phyloP scores from a whole-genome alignment of 495 filamentous ascomycete species.

The Entonaema liquescens region DNA sequence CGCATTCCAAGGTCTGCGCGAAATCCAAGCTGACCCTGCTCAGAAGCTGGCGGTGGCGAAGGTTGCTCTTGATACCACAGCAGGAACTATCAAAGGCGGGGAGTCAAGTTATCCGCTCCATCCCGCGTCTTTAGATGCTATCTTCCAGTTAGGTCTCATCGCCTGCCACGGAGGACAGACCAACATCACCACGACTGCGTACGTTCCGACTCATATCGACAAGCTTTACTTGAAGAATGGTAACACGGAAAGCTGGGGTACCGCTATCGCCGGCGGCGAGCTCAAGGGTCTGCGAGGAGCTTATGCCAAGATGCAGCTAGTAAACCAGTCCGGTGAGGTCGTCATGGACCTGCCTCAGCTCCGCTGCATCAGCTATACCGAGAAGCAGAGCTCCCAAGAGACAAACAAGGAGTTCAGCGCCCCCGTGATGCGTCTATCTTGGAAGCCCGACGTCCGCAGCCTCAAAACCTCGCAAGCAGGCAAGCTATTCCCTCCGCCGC shows the following conservation, averaged over 20 bases:
- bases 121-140: conserved; percentile 46
- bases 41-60: conserved; percentile 10
- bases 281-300: conserved; percentile 14
- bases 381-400: not conserved
- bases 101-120: conserved; percentile 50
- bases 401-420: not conserved
- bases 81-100: conserved; percentile 39
- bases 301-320: not conserved
- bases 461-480: conserved; percentile 3
- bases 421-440: conserved; percentile 17
- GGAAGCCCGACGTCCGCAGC: conserved; percentile 32
- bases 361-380: conserved; percentile 5
- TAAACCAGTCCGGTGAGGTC: not conserved
- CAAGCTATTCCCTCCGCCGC: conserved; percentile 19
- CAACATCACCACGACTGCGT: not conserved
- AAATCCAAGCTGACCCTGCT: conserved; percentile 17
- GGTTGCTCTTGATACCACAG: conserved; percentile 39
- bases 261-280: conserved; percentile 17
- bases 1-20: conserved; percentile 33
- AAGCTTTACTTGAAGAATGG: conserved; percentile 6
- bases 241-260: conserved; percentile 31
- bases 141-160: conserved; percentile 40
- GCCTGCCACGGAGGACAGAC: conserved; percentile 32
- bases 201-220: conserved; percentile 18
- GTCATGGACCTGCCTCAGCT: conserved; percentile 1